Conservation (phyloP, 2,329 filamentous ascomycete species). For the Elsinoe necatrix region DNA sequence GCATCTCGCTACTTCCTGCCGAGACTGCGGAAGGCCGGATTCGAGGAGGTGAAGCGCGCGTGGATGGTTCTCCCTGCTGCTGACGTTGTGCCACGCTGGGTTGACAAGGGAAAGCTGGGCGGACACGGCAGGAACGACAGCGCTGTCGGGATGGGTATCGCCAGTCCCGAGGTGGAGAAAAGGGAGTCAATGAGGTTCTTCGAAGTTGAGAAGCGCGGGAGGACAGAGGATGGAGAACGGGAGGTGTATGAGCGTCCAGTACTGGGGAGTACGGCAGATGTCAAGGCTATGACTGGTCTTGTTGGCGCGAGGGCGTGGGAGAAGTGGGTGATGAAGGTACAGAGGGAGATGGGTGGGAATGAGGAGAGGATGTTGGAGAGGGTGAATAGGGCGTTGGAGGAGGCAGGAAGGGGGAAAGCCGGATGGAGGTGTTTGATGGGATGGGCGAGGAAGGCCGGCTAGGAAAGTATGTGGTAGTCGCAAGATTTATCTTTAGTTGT, state of each 20-base stretch:
- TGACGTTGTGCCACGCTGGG: slow-evolving; percentile 37
- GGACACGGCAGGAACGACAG: slow-evolving; percentile 9
- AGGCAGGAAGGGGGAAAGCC: slow-evolving; percentile 49
- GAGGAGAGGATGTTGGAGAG: slow-evolving; percentile 46
- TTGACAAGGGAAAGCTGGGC: slow-evolving; percentile 24
- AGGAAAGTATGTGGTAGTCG: neutral
- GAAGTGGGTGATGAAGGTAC: slow-evolving; percentile 83
- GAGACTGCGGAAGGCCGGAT: slow-evolving; percentile 66
- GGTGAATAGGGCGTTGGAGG: slow-evolving; percentile 50
- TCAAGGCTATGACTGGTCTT: slow-evolving; percentile 59
- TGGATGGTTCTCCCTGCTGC: slow-evolving; percentile 83
- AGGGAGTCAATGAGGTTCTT: slow-evolving; percentile 8
- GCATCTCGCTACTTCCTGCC: slow-evolving; percentile 74
- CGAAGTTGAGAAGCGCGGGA: slow-evolving; percentile 11
- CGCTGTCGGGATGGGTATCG: neutral
- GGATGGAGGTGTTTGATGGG: slow-evolving; percentile 55
- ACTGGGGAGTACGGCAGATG: slow-evolving; percentile 29
- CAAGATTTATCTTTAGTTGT: neutral
- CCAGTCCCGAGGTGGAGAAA: neutral
- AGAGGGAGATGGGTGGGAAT: slow-evolving; percentile 72
- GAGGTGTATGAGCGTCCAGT: slow-evolving; percentile 26
- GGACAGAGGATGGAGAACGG: slow-evolving; percentile 20
- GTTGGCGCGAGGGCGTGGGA: slow-evolving; percentile 91
- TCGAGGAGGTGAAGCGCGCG: slow-evolving; percentile 69
- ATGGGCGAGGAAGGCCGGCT: slow-evolving; percentile 46